Evolutionary conservation across 345 rosid genomes (phyloP).

Genomic region (Garcia nutans): DNA sequence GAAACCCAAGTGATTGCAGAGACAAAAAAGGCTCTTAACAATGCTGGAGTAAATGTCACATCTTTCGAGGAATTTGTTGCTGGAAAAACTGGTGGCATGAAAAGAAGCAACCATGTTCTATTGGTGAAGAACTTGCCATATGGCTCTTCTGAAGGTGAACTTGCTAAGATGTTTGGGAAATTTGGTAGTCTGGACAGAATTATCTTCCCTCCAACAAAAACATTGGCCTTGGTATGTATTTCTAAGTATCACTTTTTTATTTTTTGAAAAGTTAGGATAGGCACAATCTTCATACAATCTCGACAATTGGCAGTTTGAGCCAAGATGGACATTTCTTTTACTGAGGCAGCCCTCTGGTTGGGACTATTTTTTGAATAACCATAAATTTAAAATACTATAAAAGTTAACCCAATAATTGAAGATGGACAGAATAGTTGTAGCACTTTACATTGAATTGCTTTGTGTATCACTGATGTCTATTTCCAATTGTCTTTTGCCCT

Average conservation of each 20-base stretch:
- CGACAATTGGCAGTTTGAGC: not conserved
- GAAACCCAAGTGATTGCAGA: conserved; percentile 94
- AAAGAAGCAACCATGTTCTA: conserved; percentile 82
- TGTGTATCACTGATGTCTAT: too few relatives aligned
- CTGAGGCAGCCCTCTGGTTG: not conserved
- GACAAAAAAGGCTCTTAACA: conserved; percentile 75
- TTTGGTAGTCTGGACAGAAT: conserved; percentile 83
- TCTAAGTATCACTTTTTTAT: not conserved
- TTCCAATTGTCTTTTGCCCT: too few relatives aligned
- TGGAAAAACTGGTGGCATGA: conserved; percentile 53
- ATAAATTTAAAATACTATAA: too few relatives aligned
- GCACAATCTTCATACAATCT: not conserved
- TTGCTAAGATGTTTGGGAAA: conserved; percentile 76
- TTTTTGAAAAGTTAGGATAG: not conserved
- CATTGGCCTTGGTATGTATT: conserved; percentile 76
- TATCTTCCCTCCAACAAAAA: conserved; percentile 82
- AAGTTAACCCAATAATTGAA: not conserved
- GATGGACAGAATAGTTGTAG: not conserved
- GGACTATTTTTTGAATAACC: not conserved
- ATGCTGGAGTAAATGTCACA: conserved; percentile 75
- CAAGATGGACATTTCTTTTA: not conserved
- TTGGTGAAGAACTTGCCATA: conserved; percentile 88
- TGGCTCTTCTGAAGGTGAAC: conserved; percentile 80
- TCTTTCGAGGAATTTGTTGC: conserved; percentile 69
- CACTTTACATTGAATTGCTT: too few relatives aligned